These are phyloP conservation scores for Monocercomonoides exilis DNA, from an alignment of 78 protist genomes.

Conservation along the genomic window DNA sequence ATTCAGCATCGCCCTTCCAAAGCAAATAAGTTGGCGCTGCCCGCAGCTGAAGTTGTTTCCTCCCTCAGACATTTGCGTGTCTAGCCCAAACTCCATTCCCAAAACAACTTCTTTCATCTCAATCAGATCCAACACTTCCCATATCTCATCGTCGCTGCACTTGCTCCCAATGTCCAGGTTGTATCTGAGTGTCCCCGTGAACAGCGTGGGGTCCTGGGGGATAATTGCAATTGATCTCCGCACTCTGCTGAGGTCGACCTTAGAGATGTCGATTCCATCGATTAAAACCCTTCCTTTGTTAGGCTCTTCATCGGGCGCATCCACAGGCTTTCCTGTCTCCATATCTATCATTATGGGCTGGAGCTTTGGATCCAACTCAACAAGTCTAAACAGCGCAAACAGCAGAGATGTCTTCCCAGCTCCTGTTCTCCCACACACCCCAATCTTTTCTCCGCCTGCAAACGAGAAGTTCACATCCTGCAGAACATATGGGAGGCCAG, in stretches of 20 bases:
- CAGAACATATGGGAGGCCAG: slow-evolving; percentile 33
- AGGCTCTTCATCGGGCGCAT: neutral
- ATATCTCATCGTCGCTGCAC: too few relatives aligned
- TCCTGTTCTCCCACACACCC: slow-evolving; percentile 89
- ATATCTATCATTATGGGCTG: neutral
- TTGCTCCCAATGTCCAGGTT: too few relatives aligned
- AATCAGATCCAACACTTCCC: too few relatives aligned
- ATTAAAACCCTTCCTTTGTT: too few relatives aligned
- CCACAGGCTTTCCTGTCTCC: neutral
- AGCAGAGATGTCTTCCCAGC: slow-evolving; percentile 65
- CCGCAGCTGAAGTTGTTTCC: slow-evolving; percentile 62
- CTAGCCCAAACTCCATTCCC: too few relatives aligned
- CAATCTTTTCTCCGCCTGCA: slow-evolving; percentile 55
- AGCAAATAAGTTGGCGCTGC: slow-evolving; percentile 81
- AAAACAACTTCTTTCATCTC: too few relatives aligned
- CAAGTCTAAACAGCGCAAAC: too few relatives aligned
- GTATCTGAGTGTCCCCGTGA: too few relatives aligned
- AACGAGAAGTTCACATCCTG: slow-evolving; percentile 30
- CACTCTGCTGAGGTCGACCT: slow-evolving; percentile 29
- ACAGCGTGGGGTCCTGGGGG: too few relatives aligned
- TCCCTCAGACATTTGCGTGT: neutral
- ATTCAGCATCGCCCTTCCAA: slow-evolving; percentile 81
- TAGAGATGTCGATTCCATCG: slow-evolving; percentile 24
- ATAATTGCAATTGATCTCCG: slow-evolving; percentile 32
- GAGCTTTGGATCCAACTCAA: slow-evolving; percentile 23